Conservation (phyloP, 176 grass and related monocot genomes). For the Eleusine indica region DNA sequence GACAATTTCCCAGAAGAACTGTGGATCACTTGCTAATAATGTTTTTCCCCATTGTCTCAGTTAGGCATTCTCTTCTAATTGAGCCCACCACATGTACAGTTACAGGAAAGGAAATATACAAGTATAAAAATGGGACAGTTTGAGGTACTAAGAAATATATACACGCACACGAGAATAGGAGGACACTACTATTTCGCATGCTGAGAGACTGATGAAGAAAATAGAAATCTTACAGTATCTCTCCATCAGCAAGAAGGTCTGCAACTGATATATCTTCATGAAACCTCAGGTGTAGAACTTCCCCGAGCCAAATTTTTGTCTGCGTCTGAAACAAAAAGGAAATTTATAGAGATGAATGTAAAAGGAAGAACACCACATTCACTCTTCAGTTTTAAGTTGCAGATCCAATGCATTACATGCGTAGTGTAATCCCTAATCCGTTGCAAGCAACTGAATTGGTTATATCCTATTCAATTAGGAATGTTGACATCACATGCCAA, state of each 20-base stretch:
- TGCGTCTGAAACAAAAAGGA: constrained; percentile 58
- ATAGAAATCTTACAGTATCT: constrained; percentile 71
- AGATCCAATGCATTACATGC: too few species aligned
- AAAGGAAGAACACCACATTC: neutral
- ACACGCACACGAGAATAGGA: neutral
- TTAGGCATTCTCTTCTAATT: neutral
- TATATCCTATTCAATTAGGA: too few species aligned
- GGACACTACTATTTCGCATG: constrained; percentile 7
- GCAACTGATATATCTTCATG: constrained; percentile 66
- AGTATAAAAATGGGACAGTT: neutral
- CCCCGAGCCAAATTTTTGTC: constrained; percentile 92
- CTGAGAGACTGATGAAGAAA: constrained; percentile 21
- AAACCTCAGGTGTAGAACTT: constrained; percentile 81
- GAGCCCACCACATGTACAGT: neutral
- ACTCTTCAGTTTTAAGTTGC: neutral
- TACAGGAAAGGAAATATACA: neutral
- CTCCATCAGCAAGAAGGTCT: constrained; percentile 85
- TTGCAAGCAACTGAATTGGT: too few species aligned
- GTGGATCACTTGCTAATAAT: neutral
- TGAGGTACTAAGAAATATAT: neutral
- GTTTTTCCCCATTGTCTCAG: neutral
- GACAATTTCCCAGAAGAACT: neutral
- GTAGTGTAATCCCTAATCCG: too few species aligned
- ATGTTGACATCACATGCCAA: too few species aligned
- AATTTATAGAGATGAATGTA: constrained; percentile 12